Conservation (phyloP, 805 yeast species). For the Yamadazyma endophytica region DNA sequence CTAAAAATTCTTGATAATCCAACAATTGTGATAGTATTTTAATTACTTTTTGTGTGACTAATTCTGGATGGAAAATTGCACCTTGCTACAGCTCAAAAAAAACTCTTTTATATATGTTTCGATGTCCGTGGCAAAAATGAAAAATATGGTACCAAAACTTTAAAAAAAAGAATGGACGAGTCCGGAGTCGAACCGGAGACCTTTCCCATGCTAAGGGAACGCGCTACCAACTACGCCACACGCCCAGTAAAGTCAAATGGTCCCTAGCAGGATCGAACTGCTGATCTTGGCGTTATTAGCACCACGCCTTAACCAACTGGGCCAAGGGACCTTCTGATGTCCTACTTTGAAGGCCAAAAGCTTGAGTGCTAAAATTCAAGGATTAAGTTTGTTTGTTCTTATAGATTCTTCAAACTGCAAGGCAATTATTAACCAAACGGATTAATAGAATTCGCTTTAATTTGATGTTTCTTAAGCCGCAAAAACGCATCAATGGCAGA, state of each 20-base stretch:
- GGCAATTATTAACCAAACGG: too few relatives aligned
- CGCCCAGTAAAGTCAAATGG: slow-evolving; percentile 42
- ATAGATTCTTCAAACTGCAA: too few relatives aligned
- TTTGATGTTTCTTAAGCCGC: too few relatives aligned
- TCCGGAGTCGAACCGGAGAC: slow-evolving; percentile 45
- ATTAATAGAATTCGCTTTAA: too few relatives aligned
- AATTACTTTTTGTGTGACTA: too few relatives aligned
- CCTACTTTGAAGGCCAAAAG: neutral
- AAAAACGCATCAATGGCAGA: too few relatives aligned
- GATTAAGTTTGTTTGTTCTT: too few relatives aligned
- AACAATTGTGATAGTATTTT: too few relatives aligned
- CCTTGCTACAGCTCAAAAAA: neutral
- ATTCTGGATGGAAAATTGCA: too few relatives aligned
- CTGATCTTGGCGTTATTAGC: slow-evolving; percentile 64
- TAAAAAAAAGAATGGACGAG: slow-evolving; percentile 30
- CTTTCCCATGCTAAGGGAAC: slow-evolving; percentile 48
- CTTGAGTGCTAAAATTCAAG: too few relatives aligned
- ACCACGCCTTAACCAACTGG: slow-evolving; percentile 53
- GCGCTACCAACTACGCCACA: slow-evolving; percentile 50
- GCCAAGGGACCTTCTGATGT: slow-evolving; percentile 54
- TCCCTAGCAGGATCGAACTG: slow-evolving; percentile 89
- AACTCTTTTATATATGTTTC: neutral
- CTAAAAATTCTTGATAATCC: too few relatives aligned
- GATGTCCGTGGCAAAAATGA: neutral
- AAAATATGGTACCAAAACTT: neutral